Conservation (phyloP, 169 alveolate genomes). For the Blepharisma undulans region DNA sequence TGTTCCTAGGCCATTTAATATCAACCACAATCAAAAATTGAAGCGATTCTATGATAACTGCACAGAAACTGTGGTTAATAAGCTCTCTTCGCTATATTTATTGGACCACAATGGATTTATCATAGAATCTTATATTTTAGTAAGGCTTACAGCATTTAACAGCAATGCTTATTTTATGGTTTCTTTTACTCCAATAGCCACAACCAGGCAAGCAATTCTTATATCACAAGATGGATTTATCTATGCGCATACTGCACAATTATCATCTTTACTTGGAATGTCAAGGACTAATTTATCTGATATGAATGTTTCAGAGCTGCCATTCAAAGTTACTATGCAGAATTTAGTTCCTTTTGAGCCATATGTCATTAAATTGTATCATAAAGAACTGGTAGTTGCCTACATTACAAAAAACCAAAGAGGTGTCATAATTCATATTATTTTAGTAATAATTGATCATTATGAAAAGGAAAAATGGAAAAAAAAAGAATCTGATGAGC, state of each 20-base stretch:
- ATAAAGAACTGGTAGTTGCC: background rate
- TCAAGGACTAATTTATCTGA: background rate
- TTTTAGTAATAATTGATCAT: background rate
- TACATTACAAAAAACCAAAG: background rate
- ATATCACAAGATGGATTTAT: background rate
- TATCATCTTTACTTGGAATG: background rate
- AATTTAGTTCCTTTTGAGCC: background rate
- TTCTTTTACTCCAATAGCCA: background rate
- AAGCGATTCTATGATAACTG: background rate
- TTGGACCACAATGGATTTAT: background rate
- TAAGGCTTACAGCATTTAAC: background rate
- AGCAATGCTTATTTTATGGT: background rate
- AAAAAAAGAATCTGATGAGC: background rate
- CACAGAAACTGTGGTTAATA: background rate
- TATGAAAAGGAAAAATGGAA: background rate
- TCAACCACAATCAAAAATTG: background rate
- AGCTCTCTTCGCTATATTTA: background rate
- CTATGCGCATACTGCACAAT: background rate
- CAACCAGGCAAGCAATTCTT: background rate
- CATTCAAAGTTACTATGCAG: background rate
- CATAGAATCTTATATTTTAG: background rate
- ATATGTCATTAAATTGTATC: background rate
- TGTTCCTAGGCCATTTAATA: background rate
- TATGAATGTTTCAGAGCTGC: background rate
- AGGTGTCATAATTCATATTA: background rate